These are phyloP conservation scores for Acorus gramineus DNA, from an alignment of 106 monocot species.

Conservation along the genomic window DNA sequence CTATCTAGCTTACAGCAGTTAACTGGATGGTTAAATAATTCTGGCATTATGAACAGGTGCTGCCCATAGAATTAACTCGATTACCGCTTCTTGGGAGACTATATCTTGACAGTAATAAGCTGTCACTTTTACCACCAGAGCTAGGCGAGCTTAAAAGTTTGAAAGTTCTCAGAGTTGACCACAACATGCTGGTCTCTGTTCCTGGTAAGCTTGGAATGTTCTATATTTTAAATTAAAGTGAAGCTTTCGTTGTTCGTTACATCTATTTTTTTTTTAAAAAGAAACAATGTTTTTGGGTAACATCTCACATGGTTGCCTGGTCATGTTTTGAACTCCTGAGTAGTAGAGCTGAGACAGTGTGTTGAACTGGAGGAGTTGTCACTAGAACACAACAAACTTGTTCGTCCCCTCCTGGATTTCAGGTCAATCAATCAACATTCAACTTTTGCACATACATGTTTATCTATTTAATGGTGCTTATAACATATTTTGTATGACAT, in stretches of 20 bases:
- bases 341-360: conserved; percentile 93
- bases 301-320: background rate
- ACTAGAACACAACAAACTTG: conserved; percentile 85
- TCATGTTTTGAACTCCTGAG: conserved; percentile 7
- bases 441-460: background rate
- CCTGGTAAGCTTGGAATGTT: conserved; percentile 53
- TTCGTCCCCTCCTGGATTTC: conserved; percentile 95
- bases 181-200: conserved; percentile 77
- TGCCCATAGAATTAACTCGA: conserved; percentile 71
- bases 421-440: conserved; percentile 53
- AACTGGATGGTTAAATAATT: background rate
- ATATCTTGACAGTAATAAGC: conserved; percentile 81
- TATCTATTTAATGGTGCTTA: background rate
- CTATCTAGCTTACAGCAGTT: too few species aligned
- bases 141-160: conserved; percentile 72
- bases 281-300: background rate
- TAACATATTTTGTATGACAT: conserved; percentile 1
- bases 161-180: conserved; percentile 81
- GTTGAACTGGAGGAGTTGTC: conserved; percentile 80
- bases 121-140: conserved; percentile 76
- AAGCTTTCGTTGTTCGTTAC: background rate
- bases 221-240: background rate
- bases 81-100: conserved; percentile 74
- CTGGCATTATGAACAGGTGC: conserved; percentile 37
- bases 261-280: background rate